A percentile compares a stretch with the other conserved stretches of the same genome.
Conservation (phyloP, 768 basidiomycete species). For the Daedaleopsis sinensis region DNA sequence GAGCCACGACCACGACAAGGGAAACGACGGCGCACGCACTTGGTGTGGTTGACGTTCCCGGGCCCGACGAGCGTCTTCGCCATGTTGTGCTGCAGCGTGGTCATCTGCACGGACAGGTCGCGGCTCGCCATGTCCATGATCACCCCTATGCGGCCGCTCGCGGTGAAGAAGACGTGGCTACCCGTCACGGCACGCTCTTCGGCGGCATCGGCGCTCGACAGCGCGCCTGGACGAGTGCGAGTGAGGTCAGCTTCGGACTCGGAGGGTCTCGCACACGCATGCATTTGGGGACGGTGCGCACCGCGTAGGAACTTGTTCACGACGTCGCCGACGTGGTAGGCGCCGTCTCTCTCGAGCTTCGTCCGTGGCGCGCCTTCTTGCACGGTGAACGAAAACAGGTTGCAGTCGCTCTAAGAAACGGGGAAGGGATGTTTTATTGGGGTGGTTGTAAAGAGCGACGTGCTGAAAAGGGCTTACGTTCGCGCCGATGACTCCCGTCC, state of each 20-base stretch:
- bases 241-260: slow-evolving; percentile 8
- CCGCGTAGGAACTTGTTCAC: slow-evolving; percentile 77
- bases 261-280: no score
- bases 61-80: slow-evolving; percentile 51
- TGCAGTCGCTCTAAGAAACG: slow-evolving; percentile 58
- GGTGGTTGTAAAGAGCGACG: neutral
- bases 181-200: slow-evolving; percentile 48
- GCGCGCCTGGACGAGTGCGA: slow-evolving; percentile 47
- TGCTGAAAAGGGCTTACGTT: slow-evolving; percentile 54
- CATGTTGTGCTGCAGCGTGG: slow-evolving; percentile 77
- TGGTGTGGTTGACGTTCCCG: slow-evolving; percentile 62
- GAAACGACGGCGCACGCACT: slow-evolving; percentile 41
- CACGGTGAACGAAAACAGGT: slow-evolving; percentile 65
- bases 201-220: slow-evolving; percentile 49
- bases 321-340: slow-evolving; percentile 75
- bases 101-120: slow-evolving; percentile 55
- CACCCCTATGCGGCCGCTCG: slow-evolving; percentile 78
- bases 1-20: no score
- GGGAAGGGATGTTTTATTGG: neutral
- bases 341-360: slow-evolving; percentile 64
- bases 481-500: slow-evolving; percentile 65
- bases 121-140: slow-evolving; percentile 61
- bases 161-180: slow-evolving; percentile 74
- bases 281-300: slow-evolving; percentile 30
- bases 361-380: slow-evolving; percentile 45